Evolutionary conservation across 2,329 filamentous ascomycete species (phyloP), one percentile per base, ranked within the genome.

Genomic region (Aspergillus sp.): DNA sequence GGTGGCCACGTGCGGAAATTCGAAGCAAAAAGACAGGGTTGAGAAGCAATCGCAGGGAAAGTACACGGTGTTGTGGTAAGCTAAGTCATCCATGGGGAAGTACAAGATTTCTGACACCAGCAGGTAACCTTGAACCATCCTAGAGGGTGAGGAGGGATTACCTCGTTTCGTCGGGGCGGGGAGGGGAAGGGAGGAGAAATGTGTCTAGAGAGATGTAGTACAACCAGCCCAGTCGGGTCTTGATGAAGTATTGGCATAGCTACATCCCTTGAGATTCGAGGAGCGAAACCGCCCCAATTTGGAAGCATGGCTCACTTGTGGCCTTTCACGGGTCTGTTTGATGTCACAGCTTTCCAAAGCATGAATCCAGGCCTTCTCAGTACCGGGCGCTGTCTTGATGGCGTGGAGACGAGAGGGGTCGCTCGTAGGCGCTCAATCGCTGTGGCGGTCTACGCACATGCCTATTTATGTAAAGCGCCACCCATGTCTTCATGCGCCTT

Each of bases 401-500:
- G 25, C 15, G 23, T 47, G 15, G 11, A 48, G 23, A 48, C 4
- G 13, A 22, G 31, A 25, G 47, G 31, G 22, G 8, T 25, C 25
- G 45, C 55, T 53, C 48, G 25, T 52, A 51, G 9, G 47, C 23
- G 22, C 28, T 46, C 25, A 28, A 11, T 41, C 23, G 38, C 25
- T 25, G 7, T 53, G 49, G 49, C 38, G 49, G 49, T 48, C 56
- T 47, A 50, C 22, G 38, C 45, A 38, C 38, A 28, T 51, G 31
- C 25, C 19, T 47, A 53, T 48, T 53, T 22, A 43, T 49, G 43
- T 48, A 54, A 43, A 54, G 50, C 28, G 23, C 28, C 31, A 59
- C 48, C 50, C 50, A 59, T 38, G n/a, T 48, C 28, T 41, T 30
- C 31, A 53, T 54, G 51, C 53, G 56, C 22, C 38, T 50, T 34